Conservation (phyloP, 495 filamentous ascomycete species). For the Chaetomium tenue region DNA sequence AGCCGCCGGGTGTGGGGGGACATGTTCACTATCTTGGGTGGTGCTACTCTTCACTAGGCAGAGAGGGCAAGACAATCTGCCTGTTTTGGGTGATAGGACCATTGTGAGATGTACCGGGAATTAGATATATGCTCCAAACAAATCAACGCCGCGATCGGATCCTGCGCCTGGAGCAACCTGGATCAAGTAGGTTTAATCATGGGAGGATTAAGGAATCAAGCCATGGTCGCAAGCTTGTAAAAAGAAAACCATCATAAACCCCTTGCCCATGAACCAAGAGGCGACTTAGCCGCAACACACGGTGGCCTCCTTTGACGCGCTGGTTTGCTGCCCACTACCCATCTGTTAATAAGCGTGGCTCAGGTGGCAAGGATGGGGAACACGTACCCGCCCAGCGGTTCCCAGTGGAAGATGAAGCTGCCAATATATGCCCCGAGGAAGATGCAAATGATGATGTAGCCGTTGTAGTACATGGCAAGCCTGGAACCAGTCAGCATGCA, state of each 20-base stretch:
- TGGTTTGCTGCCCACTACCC: slow-evolving; percentile 13
- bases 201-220: background rate
- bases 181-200: background rate
- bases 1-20: no score
- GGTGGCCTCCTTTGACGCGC: slow-evolving; percentile 22
- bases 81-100: no score
- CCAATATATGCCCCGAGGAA: slow-evolving; percentile 65
- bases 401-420: slow-evolving; percentile 61
- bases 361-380: background rate
- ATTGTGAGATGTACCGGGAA: background rate
- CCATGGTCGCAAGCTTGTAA: background rate
- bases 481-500: slow-evolving; percentile 7
- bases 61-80: background rate
- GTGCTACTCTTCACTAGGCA: no score
- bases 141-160: background rate
- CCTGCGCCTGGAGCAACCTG: background rate
- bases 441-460: slow-evolving; percentile 64
- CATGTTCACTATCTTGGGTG: no score
- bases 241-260: background rate
- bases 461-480: slow-evolving; percentile 64
- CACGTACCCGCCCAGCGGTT: slow-evolving; percentile 36
- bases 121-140: background rate
- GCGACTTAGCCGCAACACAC: slow-evolving; percentile 24
- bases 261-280: background rate
- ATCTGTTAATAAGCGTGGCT: background rate